Percentiles rank a stretch among this genome's conserved stretches.
Evolutionary conservation across 2,329 filamentous ascomycete genomes (phyloP).

Genomic region (Curvularia eragrostidis): DNA sequence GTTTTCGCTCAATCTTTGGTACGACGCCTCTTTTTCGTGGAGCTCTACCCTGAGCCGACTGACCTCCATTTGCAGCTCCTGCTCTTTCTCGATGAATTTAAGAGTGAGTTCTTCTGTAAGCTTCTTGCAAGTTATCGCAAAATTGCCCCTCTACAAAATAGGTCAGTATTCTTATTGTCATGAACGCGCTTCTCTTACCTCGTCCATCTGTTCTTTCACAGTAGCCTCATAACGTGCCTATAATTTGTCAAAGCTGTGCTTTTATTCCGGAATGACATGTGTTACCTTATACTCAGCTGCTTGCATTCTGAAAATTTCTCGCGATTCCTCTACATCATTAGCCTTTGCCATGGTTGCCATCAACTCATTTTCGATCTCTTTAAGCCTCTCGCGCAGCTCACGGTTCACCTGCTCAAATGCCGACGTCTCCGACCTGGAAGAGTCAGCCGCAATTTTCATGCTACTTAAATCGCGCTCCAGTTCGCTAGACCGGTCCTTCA

Average conservation of each 20-base stretch:
- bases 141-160: slow-evolving; percentile 3
- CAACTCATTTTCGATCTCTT: slow-evolving; percentile 19
- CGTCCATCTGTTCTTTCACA: slow-evolving; percentile 6
- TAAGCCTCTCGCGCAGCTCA: slow-evolving; percentile 23
- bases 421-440: slow-evolving; percentile 1
- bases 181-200: slow-evolving; percentile 2
- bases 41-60: slow-evolving; percentile 22
- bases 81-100: slow-evolving; percentile 21
- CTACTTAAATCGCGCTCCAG: slow-evolving; percentile 26
- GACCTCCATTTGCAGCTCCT: slow-evolving; percentile 20
- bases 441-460: slow-evolving; percentile 9
- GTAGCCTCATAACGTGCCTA: background rate
- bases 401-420: slow-evolving; percentile 16
- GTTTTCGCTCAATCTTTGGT: slow-evolving; percentile 12
- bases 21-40: slow-evolving; percentile 19
- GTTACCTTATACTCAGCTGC: slow-evolving; percentile 11
- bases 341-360: slow-evolving; percentile 5
- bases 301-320: slow-evolving; percentile 15
- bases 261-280: background rate
- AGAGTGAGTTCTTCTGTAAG: slow-evolving; percentile 16
- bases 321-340: slow-evolving; percentile 12
- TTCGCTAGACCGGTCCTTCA: slow-evolving; percentile 14
- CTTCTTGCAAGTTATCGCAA: slow-evolving; percentile 3
- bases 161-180: slow-evolving; percentile 1
- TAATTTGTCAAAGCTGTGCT: background rate